phyloP scores from a whole-genome alignment of 1,284 basidiomycete species.

The Retiboletus flavoniger region DNA sequence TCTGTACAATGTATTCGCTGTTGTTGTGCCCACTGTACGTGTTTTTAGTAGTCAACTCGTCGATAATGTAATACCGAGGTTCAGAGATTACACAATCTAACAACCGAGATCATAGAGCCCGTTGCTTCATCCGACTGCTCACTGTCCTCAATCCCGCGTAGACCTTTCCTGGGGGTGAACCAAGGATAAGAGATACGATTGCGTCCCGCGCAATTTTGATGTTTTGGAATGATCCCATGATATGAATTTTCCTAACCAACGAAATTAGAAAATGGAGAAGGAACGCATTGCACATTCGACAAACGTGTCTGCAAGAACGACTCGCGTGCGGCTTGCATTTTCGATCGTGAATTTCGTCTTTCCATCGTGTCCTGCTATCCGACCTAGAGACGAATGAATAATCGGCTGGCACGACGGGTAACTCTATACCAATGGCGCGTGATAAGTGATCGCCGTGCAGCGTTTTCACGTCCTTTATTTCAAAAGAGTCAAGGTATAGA shows the following conservation, averaged over 20 bases:
- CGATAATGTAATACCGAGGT: slow-evolving; percentile 10
- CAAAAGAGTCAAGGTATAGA: slow-evolving; percentile 96
- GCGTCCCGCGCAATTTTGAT: slow-evolving; percentile 97
- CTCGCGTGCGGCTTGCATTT: slow-evolving; percentile 92
- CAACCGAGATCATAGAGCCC: slow-evolving; percentile 53
- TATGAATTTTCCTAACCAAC: slow-evolving; percentile 79
- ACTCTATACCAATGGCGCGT: slow-evolving; percentile 80
- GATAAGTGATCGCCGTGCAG: slow-evolving; percentile 96
- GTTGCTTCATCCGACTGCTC: slow-evolving; percentile 90
- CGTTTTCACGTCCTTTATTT: slow-evolving; percentile 99
- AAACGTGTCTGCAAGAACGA: slow-evolving; percentile 95
- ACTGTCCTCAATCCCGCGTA: slow-evolving; percentile 90
- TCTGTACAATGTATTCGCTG: neutral
- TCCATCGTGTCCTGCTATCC: slow-evolving; percentile 97
- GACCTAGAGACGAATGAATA: slow-evolving; percentile 49
- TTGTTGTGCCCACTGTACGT: slow-evolving; percentile 3
- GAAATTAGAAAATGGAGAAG: slow-evolving; percentile 6
- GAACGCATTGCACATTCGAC: slow-evolving; percentile 33
- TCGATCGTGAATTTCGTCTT: slow-evolving; percentile 99
- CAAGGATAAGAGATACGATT: slow-evolving; percentile 92
- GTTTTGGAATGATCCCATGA: slow-evolving; percentile 92
- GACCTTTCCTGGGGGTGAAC: slow-evolving; percentile 95
- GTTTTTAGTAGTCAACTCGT: slow-evolving; percentile 5
- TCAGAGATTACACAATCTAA: slow-evolving; percentile 11
- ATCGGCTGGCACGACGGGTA: neutral